Conservation (phyloP, 495 filamentous ascomycete species). For the Daldinia vernicosa region DNA sequence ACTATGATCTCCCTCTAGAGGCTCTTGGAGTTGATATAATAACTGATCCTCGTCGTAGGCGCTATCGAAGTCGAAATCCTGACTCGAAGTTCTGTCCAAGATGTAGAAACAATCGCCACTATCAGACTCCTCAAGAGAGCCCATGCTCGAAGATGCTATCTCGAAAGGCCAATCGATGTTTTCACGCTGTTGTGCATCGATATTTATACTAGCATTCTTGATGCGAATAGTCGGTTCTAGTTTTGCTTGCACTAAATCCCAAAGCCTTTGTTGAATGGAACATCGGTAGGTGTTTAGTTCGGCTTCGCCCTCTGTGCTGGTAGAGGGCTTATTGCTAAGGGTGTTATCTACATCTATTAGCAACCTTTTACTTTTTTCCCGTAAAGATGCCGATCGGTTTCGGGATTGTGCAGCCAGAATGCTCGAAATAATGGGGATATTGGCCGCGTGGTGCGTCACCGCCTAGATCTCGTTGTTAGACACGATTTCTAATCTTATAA, state of each 20-base stretch:
- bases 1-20: background rate
- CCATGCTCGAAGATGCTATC: background rate
- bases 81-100: background rate
- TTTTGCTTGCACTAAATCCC: conserved; percentile 36
- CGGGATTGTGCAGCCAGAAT: conserved; percentile 38
- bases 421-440: conserved; percentile 34
- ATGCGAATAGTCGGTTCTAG: conserved; percentile 31
- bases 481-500: conserved; percentile 15
- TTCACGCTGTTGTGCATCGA: background rate
- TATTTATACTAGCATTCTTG: conserved; percentile 1
- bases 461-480: conserved; percentile 39
- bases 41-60: background rate
- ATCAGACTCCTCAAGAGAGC: conserved; percentile 7
- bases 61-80: background rate
- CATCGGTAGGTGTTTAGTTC: background rate
- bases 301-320: background rate
- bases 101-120: background rate
- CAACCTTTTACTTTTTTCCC: conserved; percentile 28
- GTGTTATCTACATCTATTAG: background rate
- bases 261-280: conserved; percentile 34
- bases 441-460: conserved; percentile 33
- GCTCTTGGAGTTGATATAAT: background rate
- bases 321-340: background rate
- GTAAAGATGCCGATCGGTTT: conserved; percentile 35
- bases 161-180: background rate